phyloP scores from a whole-genome alignment of 2,329 filamentous ascomycete genomes.

The Colletotrichum viniferum region DNA sequence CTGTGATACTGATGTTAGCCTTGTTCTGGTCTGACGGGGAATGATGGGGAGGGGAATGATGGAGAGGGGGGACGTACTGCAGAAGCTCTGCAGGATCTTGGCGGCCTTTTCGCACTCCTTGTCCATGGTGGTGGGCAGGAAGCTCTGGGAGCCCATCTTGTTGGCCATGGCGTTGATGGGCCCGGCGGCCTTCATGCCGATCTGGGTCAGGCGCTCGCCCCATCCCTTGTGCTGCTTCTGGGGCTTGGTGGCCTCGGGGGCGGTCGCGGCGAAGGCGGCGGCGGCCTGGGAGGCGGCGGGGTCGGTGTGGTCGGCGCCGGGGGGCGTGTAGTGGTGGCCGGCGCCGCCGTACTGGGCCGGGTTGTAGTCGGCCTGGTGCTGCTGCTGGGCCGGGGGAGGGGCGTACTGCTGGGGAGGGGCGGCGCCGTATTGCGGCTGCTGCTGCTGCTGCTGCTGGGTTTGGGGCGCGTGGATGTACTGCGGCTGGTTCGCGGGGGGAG shows the following conservation, averaged over 20 bases:
- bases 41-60: too few relatives aligned
- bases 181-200: conserved; percentile 58
- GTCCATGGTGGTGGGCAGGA: conserved; percentile 84
- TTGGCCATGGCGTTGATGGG: conserved; percentile 84
- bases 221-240: conserved; percentile 20
- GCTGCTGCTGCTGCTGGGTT: not conserved
- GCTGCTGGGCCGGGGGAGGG: not conserved
- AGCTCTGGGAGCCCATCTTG: conserved; percentile 81
- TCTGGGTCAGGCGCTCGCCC: conserved; percentile 17
- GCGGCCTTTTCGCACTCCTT: conserved; percentile 93
- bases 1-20: conserved; percentile 29
- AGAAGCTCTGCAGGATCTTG: conserved; percentile 82
- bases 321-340: conserved; percentile 4
- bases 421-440: not conserved
- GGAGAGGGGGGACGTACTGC: conserved; percentile 61
- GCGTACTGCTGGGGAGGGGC: not conserved
- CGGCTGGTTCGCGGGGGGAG: conserved; percentile 13
- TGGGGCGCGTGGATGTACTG: conserved; percentile 12
- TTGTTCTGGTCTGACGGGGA: conserved; percentile 4
- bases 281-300: not conserved
- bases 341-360: conserved; percentile 16
- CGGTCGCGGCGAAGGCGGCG: not conserved
- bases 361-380: conserved; percentile 13
- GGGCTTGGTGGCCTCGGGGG: not conserved
- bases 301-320: not conserved